A percentile compares a stretch with the other conserved stretches of the same genome.
Evolutionary conservation across 768 basidiomycete genomes (phyloP).

Genomic region (Termitomyces titanicus): DNA sequence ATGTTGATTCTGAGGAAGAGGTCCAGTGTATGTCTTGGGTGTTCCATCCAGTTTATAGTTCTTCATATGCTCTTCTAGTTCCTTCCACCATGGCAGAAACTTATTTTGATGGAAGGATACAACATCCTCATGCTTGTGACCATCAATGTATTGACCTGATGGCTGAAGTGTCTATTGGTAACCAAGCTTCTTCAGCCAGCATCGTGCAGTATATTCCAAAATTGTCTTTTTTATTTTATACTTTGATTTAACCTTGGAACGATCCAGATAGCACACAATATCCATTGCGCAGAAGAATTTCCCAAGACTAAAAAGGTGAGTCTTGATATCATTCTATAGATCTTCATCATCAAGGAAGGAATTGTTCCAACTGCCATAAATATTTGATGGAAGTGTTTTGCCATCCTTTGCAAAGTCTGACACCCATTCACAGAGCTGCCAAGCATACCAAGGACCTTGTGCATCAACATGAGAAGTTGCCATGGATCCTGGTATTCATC

Average conservation of each 20-base stretch:
- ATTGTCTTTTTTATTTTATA: conserved; percentile 13
- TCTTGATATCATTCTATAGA: too few species aligned
- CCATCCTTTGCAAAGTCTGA: conserved; percentile 3
- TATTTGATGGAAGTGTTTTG: neutral
- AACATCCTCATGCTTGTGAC: too few species aligned
- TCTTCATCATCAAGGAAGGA: neutral
- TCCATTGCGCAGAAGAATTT: too few species aligned
- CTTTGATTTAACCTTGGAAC: neutral
- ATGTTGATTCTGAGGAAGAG: too few species aligned
- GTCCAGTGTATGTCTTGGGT: too few species aligned
- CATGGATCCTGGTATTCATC: conserved; percentile 7
- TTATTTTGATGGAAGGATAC: too few species aligned
- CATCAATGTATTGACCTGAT: too few species aligned
- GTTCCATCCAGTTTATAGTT: too few species aligned
- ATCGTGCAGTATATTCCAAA: conserved; percentile 19
- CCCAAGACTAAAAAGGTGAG: too few species aligned
- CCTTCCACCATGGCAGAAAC: too few species aligned
- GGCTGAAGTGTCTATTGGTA: conserved; percentile 24
- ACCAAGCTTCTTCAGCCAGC: conserved; percentile 28
- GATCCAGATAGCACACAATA: conserved; percentile 7
- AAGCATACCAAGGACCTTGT: conserved; percentile 4
- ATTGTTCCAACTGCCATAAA: neutral
- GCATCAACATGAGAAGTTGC: neutral
- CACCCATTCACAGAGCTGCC: conserved; percentile 4
- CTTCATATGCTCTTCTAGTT: too few species aligned